These are phyloP conservation scores for Aspergillus saccharolyticus DNA, from an alignment of 495 filamentous ascomycete species.

Conservation along the genomic window DNA sequence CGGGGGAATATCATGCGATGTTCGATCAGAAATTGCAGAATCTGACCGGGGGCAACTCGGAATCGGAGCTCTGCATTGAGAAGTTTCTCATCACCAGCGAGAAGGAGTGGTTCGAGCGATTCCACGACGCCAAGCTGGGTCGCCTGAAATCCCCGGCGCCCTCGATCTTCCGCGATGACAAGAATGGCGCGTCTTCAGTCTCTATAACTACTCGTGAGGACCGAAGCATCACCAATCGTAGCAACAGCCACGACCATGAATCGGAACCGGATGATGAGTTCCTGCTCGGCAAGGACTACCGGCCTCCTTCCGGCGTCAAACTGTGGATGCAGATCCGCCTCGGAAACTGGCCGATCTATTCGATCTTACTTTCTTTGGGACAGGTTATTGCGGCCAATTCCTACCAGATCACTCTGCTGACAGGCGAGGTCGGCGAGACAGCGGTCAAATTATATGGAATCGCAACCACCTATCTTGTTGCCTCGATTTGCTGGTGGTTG, in stretches of 20 bases:
- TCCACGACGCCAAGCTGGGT: constrained; percentile 52
- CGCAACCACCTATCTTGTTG: constrained; percentile 55
- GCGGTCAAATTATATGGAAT: constrained; percentile 61
- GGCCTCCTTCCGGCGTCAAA: constrained; percentile 60
- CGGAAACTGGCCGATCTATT: constrained; percentile 67
- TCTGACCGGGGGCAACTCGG: constrained; percentile 52
- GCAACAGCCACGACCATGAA: constrained; percentile 12
- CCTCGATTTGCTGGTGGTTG: constrained; percentile 60
- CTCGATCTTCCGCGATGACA: constrained; percentile 32
- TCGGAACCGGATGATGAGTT: constrained; percentile 46
- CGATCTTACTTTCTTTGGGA: constrained; percentile 57
- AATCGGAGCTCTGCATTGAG: constrained; percentile 60
- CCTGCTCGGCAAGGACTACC: constrained; percentile 57
- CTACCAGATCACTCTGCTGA: constrained; percentile 66
- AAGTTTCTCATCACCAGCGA: constrained; percentile 61
- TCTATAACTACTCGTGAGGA: constrained; percentile 31
- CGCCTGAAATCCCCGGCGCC: constrained; percentile 38
- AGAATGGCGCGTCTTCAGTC: constrained; percentile 25
- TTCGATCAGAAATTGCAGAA: constrained; percentile 57
- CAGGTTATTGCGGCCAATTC: constrained; percentile 68
- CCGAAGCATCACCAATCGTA: constrained; percentile 26
- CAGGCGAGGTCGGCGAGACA: constrained; percentile 58
- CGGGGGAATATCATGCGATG: constrained; percentile 52
- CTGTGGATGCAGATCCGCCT: constrained; percentile 44
- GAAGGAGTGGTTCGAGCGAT: constrained; percentile 63